Base-by-base conservation (phyloP, 1,284 basidiomycete genomes). In the Leccinum pallidistipes region DNA sequence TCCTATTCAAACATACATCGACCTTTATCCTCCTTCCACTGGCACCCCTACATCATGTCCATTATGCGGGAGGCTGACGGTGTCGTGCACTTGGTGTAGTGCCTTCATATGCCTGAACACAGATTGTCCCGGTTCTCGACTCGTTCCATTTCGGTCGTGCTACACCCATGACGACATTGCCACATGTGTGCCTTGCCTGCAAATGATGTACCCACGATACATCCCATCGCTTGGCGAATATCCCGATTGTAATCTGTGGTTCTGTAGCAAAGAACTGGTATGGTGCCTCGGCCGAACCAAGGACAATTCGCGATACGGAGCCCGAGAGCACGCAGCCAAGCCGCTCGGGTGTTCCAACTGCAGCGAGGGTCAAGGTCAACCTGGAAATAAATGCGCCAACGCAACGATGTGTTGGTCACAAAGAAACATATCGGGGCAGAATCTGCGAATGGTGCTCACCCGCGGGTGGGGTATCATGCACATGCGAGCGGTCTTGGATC, bases 281-380 rank as follows among this genome's bases (percentile, higher is more conserved):
- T 69, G 70, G 68, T 69, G 68, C 54, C 51, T 59, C 3, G 68
- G 68, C 29, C 62, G 70, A 58, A 66, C 70, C 2, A 67, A 21
- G 21, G 21, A 2, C 21, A 21, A 21, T 21, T 2, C 21, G 21
- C 21, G 2, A 21, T 21, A 21, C 21, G 21, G 21, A 21, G 21
- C 21, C 21, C 21, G 21, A 21, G 21, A 21, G 21, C 21, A 21
- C 21, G 21, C 21, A 21, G 21, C 21, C 21, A 21, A 21, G 21
- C 21, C 21, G 21, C 21, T 21, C 21, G 3, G 21, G 21, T 21
- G 21, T 21, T 21, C 21, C 21, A 21, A 21, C 21, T 21, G 21
- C 21, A 21, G 21, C 21, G 21, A 21, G 21, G 21, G 21, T 21
- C 21, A 21, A 21, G 2, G 21, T 21, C 21, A 21, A 2, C 21